Percentiles rank a stretch among this genome's conserved stretches.
These are phyloP conservation scores for Coemansia sp. DNA, from an alignment of 192 early-diverging fungal genomes.

Conservation along the genomic window DNA sequence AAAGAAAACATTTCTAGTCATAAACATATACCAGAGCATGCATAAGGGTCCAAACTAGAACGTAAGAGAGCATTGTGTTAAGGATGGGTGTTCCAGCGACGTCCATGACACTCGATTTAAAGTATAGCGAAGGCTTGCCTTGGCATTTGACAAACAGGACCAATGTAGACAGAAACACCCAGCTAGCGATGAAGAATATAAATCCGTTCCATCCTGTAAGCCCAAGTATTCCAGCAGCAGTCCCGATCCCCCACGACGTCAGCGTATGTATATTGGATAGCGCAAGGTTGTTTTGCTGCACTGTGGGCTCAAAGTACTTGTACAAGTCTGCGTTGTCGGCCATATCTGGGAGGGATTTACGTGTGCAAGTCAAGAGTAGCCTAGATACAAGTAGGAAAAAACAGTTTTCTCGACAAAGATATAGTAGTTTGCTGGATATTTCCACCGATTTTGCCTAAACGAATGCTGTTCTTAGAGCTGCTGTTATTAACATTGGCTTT, in stretches of 20 bases:
- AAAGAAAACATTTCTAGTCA: slow-evolving; percentile 21
- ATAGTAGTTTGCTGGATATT: no score
- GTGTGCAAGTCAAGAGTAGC: neutral
- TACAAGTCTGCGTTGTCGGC: slow-evolving; percentile 39
- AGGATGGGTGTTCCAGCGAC: slow-evolving; percentile 43
- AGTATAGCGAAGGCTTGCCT: slow-evolving; percentile 59
- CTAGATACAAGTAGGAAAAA: neutral
- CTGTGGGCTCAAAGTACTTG: slow-evolving; percentile 57
- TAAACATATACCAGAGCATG: slow-evolving; percentile 54
- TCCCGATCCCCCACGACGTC: slow-evolving; percentile 62
- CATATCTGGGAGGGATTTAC: slow-evolving; percentile 13
- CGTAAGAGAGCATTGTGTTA: slow-evolving; percentile 51
- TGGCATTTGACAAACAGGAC: slow-evolving; percentile 63
- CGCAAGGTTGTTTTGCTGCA: slow-evolving; percentile 49
- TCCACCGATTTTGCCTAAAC: no score
- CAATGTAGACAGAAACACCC: slow-evolving; percentile 63
- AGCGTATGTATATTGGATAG: slow-evolving; percentile 56
- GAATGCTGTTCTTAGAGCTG: neutral
- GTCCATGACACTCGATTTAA: slow-evolving; percentile 56
- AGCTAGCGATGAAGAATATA: slow-evolving; percentile 74
- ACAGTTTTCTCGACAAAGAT: no score
- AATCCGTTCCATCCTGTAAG: slow-evolving; percentile 83
- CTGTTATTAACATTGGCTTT: neutral
- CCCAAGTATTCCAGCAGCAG: slow-evolving; percentile 86
- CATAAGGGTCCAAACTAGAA: slow-evolving; percentile 55